Base-by-base conservation (phyloP, 139 green algal genomes). In the Chlorokybus atmophyticus region DNA sequence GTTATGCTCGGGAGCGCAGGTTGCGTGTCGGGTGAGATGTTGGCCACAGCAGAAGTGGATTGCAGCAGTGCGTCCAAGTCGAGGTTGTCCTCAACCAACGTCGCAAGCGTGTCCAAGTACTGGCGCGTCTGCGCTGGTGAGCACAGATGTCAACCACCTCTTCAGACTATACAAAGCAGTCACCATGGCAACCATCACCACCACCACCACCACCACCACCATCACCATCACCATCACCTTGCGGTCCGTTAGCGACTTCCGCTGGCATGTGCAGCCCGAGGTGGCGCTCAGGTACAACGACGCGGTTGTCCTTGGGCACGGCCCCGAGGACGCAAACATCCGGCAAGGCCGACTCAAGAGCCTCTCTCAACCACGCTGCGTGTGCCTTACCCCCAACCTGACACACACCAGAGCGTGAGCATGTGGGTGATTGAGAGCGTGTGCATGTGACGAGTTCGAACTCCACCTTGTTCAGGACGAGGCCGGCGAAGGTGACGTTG, bases 381-480 rank as follows among this genome's bases (percentile, higher is more conserved):
- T 91, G 78, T 2, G 66, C 57, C 1, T 48, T 26, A 7, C 76
- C 56, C 32, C 60, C 69, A 17, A 82, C 67, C 66, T 72, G 65
- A 14, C n/a, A n/a, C n/a, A n/a, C n/a, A n/a, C n/a, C n/a, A 14
- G 35, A 44, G 35, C 10, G 35, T 44, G 35, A 10, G 14, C 35
- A 44, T 44, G 35, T n/a, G n/a, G n/a, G n/a, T n/a, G n/a, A n/a
- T n/a, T n/a, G n/a, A n/a, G n/a, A n/a, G n/a, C n/a, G n/a, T n/a
- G n/a, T n/a, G n/a, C n/a, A n/a, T n/a, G n/a, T n/a, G n/a, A n/a
- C n/a, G n/a, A n/a, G n/a, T n/a, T n/a, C n/a, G n/a, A n/a, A n/a
- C n/a, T 14, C 19, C 58, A 75, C 67, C 54, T 84, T 86, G 73
- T 94, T 94, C 32, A 94, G 68, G 30, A 94, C 62, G 14, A 94